These are phyloP conservation scores for Blattamonas nauphoetae DNA, from an alignment of 78 protist species.

Conservation along the genomic window DNA sequence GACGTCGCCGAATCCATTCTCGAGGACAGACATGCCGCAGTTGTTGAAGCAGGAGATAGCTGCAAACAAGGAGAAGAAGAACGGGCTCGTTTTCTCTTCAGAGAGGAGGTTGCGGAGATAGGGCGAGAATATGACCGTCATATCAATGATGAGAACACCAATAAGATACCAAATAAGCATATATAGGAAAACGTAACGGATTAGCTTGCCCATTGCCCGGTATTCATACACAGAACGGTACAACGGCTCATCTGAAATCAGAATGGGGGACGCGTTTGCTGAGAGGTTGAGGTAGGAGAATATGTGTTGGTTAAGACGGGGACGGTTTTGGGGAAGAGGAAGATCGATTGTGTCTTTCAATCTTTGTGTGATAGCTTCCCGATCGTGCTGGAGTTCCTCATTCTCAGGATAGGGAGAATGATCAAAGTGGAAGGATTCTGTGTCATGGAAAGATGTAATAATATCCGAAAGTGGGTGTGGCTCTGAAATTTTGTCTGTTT, in stretches of 20 bases:
- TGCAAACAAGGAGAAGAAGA: neutral
- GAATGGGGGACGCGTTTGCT: neutral
- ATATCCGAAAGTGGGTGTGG: too few relatives aligned
- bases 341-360: neutral
- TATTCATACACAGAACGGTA: neutral
- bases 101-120: neutral
- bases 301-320: neutral
- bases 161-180: neutral
- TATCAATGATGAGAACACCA: neutral
- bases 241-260: neutral
- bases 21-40: neutral
- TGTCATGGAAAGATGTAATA: too few relatives aligned
- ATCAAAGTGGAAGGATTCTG: too few relatives aligned
- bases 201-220: neutral
- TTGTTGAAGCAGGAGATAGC: conserved; percentile 24
- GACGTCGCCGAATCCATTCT: neutral
- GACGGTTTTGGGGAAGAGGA: neutral
- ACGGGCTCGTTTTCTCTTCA: neutral
- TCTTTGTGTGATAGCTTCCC: neutral
- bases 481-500: too few relatives aligned
- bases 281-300: neutral
- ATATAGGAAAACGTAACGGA: neutral
- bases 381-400: neutral
- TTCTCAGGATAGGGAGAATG: too few relatives aligned
- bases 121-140: neutral